Conservation (phyloP, 2,329 filamentous ascomycete genomes). For the Trichophyton schoenleinii region DNA sequence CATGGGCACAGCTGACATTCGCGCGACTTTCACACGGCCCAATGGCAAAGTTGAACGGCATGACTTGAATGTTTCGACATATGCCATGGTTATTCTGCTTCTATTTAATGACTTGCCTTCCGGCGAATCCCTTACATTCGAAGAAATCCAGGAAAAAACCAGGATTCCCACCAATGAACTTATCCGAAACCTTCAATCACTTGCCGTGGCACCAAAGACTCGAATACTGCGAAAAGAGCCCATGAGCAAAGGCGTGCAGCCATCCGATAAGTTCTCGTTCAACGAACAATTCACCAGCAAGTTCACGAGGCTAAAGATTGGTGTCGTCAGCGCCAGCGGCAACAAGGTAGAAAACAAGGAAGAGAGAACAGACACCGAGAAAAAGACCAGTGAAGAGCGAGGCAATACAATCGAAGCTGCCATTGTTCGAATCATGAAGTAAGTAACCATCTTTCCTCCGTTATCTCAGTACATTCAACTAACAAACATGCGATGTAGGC, state of each 20-base stretch:
- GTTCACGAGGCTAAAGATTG: slow-evolving; percentile 77
- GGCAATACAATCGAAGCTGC: slow-evolving; percentile 40
- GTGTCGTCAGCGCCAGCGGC: slow-evolving; percentile 59
- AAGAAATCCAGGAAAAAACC: slow-evolving; percentile 72
- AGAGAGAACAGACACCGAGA: slow-evolving; percentile 42
- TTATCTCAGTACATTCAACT: not conserved
- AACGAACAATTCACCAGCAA: slow-evolving; percentile 73
- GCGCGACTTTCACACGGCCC: slow-evolving; percentile 60
- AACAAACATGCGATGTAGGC: slow-evolving; percentile 20
- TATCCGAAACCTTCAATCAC: slow-evolving; percentile 62
- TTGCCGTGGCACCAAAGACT: slow-evolving; percentile 73
- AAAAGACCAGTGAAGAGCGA: slow-evolving; percentile 39
- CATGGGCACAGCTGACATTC: slow-evolving; percentile 76
- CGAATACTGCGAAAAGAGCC: slow-evolving; percentile 71
- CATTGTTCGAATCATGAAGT: slow-evolving; percentile 44
- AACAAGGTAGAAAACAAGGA: slow-evolving; percentile 71
- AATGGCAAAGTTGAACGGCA: slow-evolving; percentile 65
- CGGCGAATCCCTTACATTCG: slow-evolving; percentile 43
- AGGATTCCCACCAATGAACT: slow-evolving; percentile 66
- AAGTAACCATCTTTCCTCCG: slow-evolving; percentile 12
- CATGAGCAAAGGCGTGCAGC: slow-evolving; percentile 61
- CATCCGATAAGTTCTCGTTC: slow-evolving; percentile 67
- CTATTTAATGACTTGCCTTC: slow-evolving; percentile 69
- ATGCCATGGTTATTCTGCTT: slow-evolving; percentile 77
- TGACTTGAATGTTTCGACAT: slow-evolving; percentile 84